These are phyloP conservation scores for Podaxis sp. DNA, from an alignment of 768 basidiomycete genomes.

Conservation along the genomic window DNA sequence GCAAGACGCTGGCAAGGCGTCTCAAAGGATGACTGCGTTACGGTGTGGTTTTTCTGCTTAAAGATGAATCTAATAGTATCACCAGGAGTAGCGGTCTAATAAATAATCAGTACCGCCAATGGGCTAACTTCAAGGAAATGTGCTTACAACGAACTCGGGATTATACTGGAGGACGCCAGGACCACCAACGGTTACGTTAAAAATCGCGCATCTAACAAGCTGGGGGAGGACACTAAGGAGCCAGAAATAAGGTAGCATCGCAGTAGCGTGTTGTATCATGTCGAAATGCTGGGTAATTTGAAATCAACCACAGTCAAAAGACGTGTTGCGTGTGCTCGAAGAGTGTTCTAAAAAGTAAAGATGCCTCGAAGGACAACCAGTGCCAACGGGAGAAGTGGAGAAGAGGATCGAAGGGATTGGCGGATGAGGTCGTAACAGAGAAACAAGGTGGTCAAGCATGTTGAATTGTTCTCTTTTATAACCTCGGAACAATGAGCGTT, in stretches of 20 bases:
- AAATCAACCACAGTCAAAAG: not conserved
- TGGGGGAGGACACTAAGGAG: constrained; percentile 26
- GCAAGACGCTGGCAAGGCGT: constrained; percentile 40
- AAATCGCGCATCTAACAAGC: constrained; percentile 30
- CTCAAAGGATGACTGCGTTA: constrained; percentile 52
- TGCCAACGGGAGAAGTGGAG: constrained; percentile 6
- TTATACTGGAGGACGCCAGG: constrained; percentile 36
- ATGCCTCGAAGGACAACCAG: constrained; percentile 1
- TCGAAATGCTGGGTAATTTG: not conserved
- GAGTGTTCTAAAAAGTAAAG: constrained; percentile 13
- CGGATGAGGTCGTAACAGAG: not conserved
- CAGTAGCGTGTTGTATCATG: constrained; percentile 10
- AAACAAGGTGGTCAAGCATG: constrained; percentile 1
- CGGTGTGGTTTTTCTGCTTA: constrained; percentile 57
- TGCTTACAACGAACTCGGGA: constrained; percentile 40
- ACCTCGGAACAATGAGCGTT: not conserved
- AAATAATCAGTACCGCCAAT: not conserved
- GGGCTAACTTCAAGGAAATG: not conserved
- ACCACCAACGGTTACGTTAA: constrained; percentile 50
- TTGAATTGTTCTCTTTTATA: constrained; percentile 13
- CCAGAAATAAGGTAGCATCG: constrained; percentile 15
- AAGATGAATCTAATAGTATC: constrained; percentile 52
- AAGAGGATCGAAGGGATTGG: not conserved
- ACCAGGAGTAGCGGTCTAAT: constrained; percentile 43
- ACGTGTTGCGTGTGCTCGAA: constrained; percentile 9